Evolutionary conservation across 257 asterid genomes (phyloP).

Genomic region (Fraxinus pennsylvanica): DNA sequence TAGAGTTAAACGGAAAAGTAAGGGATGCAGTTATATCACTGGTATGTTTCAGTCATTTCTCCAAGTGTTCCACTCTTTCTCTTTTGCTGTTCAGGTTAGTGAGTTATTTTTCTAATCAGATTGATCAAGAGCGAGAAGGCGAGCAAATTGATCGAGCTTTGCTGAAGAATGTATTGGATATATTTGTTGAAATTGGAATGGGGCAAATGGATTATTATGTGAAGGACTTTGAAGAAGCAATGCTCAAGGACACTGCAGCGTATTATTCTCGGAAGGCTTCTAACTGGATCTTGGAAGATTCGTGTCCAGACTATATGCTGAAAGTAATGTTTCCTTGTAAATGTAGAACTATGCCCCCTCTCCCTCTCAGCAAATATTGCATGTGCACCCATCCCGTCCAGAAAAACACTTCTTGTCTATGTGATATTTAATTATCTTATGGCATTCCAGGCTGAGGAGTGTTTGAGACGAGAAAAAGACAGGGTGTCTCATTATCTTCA

Average conservation of each 20-base stretch:
- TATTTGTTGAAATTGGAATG: constrained; percentile 98
- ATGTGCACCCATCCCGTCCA: background rate
- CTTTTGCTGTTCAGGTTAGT: constrained; percentile 7
- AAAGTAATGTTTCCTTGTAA: constrained; percentile 44
- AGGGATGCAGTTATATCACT: constrained; percentile 94
- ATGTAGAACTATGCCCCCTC: background rate
- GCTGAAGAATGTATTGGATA: constrained; percentile 85
- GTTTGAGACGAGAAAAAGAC: constrained; percentile 80
- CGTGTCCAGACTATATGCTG: constrained; percentile 97
- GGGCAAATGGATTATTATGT: constrained; percentile 86
- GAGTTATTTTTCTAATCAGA: constrained; percentile 41
- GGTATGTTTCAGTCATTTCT: constrained; percentile 45
- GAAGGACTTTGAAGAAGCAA: constrained; percentile 81
- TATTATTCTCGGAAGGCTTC: constrained; percentile 98
- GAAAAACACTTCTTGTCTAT: background rate
- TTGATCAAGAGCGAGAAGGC: constrained; percentile 98
- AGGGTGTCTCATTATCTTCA: constrained; percentile 95
- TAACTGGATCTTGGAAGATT: constrained; percentile 94
- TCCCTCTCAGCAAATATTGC: background rate
- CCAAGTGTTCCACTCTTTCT: constrained; percentile 2
- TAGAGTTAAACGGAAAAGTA: constrained; percentile 73
- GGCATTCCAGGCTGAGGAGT: constrained; percentile 78
- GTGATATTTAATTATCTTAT: constrained; percentile 22
- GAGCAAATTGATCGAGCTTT: constrained; percentile 94
- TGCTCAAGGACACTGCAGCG: constrained; percentile 85